Conservation (phyloP, 108 stramenopile species). For the Conticribra weissflogii region DNA sequence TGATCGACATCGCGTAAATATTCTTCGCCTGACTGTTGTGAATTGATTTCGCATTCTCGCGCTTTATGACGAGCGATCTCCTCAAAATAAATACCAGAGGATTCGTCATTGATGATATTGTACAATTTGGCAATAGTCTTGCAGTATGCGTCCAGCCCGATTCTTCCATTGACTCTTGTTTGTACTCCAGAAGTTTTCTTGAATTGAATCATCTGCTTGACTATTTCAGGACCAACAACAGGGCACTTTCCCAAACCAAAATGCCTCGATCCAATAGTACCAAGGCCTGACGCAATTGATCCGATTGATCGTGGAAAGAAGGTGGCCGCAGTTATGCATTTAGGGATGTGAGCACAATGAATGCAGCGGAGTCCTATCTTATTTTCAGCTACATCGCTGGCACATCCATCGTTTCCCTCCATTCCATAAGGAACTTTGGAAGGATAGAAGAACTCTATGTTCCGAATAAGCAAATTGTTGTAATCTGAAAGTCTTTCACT, state of each 20-base stretch:
- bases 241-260: constrained; percentile 56
- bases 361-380: constrained; percentile 50
- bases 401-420: constrained; percentile 19
- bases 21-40: neutral
- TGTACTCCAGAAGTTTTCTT: constrained; percentile 49
- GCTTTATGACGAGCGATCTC: constrained; percentile 33
- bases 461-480: constrained; percentile 50
- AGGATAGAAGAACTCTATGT: constrained; percentile 54
- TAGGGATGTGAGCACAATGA: constrained; percentile 42
- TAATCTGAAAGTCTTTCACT: constrained; percentile 41
- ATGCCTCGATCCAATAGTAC: constrained; percentile 49
- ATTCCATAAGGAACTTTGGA: constrained; percentile 24
- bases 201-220: constrained; percentile 41
- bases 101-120: constrained; percentile 36
- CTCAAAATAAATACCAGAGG: constrained; percentile 45
- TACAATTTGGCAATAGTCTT: constrained; percentile 42
- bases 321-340: constrained; percentile 45
- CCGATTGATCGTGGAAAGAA: constrained; percentile 50
- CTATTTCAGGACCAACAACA: constrained; percentile 20
- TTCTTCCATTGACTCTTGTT: constrained; percentile 35
- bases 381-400: constrained; percentile 19
- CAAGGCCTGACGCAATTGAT: constrained; percentile 53
- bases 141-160: constrained; percentile 56
- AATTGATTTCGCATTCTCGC: constrained; percentile 3
- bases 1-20: neutral